Evolutionary conservation across 257 asterid species (phyloP), one percentile per base, ranked within the genome.

Genomic region (Fraxinus americana): DNA sequence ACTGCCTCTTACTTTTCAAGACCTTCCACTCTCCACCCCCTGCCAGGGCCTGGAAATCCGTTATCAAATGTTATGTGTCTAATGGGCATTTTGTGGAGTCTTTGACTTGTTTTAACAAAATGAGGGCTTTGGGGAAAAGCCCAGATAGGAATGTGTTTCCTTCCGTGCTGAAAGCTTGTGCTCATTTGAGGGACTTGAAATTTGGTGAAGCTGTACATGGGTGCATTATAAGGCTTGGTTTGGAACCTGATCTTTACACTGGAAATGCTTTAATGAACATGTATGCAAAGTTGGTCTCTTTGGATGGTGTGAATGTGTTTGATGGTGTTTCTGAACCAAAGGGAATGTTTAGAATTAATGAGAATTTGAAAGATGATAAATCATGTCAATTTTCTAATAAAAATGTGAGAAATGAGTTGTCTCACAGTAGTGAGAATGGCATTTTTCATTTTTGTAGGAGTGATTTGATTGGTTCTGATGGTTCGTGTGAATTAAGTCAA

Each of bases 231-330:
- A 84, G 90, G 82, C 86, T 87, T 75, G 97, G 98, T 7, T 79
- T 91, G 82, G 94, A 87, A 39, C 16, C 70, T 19, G 98, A 93
- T 75, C 88, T 89, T 80, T 91, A 88, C 68, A 92, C 98, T n/a
- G 97, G 95, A 65, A 94, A 92, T 79, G 97, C 99, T 0, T 82
- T 95, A 68, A 90, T 95, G 98, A 90, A 87, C 74, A 87, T 95
- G 98, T 95, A 95, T 80, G 90, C 89, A 7, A 91, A 90, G 87
- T 78, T 95, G 93, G 92, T 86, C 82, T 21, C 61, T 63, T 80
- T 54, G 17, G 75, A 5, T 78, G 87, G 68, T 2, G 70, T 5
- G 2, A 25, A 80, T 9, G 75, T 87, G 94, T 78, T 86, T 66
- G 97, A 87, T 86, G 85, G 67, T 76, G 71, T 74, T 76, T 79